Evolutionary conservation across 1,284 basidiomycete genomes (phyloP).

Genomic region (Microbotryum violaceum): DNA sequence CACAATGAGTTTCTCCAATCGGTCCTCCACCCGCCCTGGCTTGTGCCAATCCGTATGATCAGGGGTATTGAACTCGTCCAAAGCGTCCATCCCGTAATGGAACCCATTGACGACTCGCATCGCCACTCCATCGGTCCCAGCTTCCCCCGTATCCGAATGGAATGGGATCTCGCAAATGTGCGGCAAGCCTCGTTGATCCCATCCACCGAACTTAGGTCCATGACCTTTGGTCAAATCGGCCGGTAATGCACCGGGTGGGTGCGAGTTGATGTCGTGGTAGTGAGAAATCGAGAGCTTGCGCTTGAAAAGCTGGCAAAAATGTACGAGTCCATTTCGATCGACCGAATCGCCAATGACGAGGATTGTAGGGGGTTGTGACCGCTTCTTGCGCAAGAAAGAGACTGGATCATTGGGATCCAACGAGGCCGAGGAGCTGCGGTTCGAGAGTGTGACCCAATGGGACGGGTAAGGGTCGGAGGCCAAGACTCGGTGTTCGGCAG

Average conservation of each 20-base stretch:
- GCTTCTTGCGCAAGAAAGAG: conserved; percentile 20
- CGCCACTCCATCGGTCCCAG: conserved; percentile 9
- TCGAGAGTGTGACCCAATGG: background rate
- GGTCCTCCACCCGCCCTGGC: conserved; percentile 24
- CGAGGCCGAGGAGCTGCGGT: background rate
- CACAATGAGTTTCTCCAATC: conserved; percentile 27
- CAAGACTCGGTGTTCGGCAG: conserved; percentile 17
- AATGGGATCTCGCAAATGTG: conserved; percentile 29
- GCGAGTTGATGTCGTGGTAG: conserved; percentile 20
- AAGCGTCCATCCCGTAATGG: conserved; percentile 31
- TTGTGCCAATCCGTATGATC: conserved; percentile 32
- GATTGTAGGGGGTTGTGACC: conserved; percentile 19
- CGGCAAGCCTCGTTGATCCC: conserved; percentile 31
- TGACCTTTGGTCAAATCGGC: conserved; percentile 23
- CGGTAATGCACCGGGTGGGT: conserved; percentile 16
- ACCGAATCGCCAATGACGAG: conserved; percentile 31
- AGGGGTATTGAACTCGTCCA: conserved; percentile 33
- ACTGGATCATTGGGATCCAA: conserved; percentile 11
- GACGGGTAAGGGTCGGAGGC: conserved; percentile 12
- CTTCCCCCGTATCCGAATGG: background rate
- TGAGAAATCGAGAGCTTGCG: conserved; percentile 26
- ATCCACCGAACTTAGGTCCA: conserved; percentile 27
- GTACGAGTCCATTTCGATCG: conserved; percentile 30
- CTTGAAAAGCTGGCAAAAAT: conserved; percentile 31
- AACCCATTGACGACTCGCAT: conserved; percentile 30